Evolutionary conservation across 129 eudicot species (phyloP), one percentile per base, ranked within the genome.

Genomic region (Lactuca sativa): DNA sequence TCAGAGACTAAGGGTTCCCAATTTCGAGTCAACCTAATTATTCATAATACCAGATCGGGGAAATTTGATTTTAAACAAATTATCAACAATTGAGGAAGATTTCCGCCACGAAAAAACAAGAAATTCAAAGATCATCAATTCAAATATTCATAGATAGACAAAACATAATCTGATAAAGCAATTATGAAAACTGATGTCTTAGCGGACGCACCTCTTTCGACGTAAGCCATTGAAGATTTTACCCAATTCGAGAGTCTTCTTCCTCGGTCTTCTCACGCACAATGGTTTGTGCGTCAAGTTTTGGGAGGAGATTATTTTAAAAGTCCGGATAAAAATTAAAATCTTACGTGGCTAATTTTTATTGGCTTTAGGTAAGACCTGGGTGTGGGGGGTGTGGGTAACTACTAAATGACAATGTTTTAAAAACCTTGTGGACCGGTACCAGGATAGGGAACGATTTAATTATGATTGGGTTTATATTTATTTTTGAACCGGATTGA

Each of bases 201-300:
- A 16, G 52, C 18, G 8, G 8, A 69, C 21, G 36, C 73, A 62
- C 81, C 81, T 77, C 71, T 54, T 69, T 77, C 81, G 81, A 77
- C 76, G 52, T 77, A 77, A n/a, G 81, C 81, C 76, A 77, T 69
- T 69, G 69, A 53, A 21, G 32, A 57, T 66, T 15, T 41, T 15
- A 59, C 59, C 37, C 59, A 58, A 30, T 36, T 18, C 54, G 40
- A 51, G 60, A 72, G 54, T 64, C 62, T 25, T 17, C 37, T 30
- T 76, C 12, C 31, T 61, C 4, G 51, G 67, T 66, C 52, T 52
- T 68, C 30, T 60, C 70, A 31, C 31, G 38, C 40, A 61, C 59
- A 56, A 67, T 44, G 47, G 58, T 69, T 34, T 59, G 53, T 38
- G 5, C 12, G 12, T 16, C 0, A 5, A 60, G 1, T 3, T 47